Evolutionary conservation across 2,329 filamentous ascomycete species (phyloP).

Genomic region (Penicillium sp.): DNA sequence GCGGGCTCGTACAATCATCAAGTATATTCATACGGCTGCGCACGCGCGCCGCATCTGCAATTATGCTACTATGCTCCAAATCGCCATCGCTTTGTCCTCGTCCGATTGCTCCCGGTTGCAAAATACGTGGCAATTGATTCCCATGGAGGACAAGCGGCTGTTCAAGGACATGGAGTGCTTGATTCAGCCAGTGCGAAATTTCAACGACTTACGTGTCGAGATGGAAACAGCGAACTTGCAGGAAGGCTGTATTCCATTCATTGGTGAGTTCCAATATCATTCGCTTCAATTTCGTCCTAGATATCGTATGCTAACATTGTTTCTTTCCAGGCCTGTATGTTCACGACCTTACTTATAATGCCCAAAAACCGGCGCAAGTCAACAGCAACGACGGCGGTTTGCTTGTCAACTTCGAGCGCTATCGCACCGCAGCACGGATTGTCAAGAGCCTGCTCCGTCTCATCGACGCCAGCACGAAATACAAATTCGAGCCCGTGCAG

Average conservation of each 20-base stretch:
- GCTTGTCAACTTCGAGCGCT: constrained; percentile 66
- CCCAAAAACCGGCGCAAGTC: constrained; percentile 63
- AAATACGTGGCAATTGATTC: constrained; percentile 59
- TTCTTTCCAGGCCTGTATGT: constrained; percentile 56
- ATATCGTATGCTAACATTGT: neutral
- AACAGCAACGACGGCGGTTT: constrained; percentile 50
- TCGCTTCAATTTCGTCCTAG: neutral
- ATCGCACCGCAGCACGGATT: constrained; percentile 63
- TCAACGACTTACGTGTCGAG: constrained; percentile 60
- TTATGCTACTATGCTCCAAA: constrained; percentile 66
- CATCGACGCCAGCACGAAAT: constrained; percentile 63
- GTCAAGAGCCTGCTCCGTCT: constrained; percentile 63
- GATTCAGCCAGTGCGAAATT: constrained; percentile 63
- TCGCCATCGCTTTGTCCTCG: constrained; percentile 62
- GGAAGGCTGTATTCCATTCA: constrained; percentile 65
- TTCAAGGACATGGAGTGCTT: constrained; percentile 60
- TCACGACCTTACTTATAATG: constrained; percentile 66
- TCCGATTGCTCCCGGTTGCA: constrained; percentile 58
- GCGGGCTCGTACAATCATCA: constrained; percentile 59
- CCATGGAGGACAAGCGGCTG: constrained; percentile 53
- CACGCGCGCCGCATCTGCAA: constrained; percentile 60
- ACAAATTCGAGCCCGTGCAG: constrained; percentile 57
- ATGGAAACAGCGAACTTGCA: constrained; percentile 62
- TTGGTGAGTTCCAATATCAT: constrained; percentile 46
- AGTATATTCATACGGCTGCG: constrained; percentile 63